A percentile compares a stretch with the other conserved stretches of the same genome.
Evolutionary conservation across 2,329 filamentous ascomycete species (phyloP).

Genomic region (Monilinia fructigena): DNA sequence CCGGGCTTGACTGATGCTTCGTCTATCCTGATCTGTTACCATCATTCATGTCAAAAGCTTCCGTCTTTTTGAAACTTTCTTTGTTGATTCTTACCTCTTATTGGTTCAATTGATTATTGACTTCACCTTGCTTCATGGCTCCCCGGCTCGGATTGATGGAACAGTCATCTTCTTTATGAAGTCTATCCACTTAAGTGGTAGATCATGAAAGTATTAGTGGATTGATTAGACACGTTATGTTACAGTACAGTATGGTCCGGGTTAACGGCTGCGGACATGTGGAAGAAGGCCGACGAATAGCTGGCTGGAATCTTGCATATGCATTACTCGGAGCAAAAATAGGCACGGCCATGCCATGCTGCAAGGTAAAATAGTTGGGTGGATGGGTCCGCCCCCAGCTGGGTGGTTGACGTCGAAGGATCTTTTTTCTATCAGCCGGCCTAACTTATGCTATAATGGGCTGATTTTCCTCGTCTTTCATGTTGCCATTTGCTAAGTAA

Average conservation of each 20-base stretch:
- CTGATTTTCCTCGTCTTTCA: too few species aligned
- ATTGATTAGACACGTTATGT: background rate
- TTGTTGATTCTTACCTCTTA: background rate
- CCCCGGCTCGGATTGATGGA: background rate
- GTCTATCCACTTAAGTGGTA: background rate
- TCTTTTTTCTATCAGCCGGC: too few species aligned
- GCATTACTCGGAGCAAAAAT: background rate
- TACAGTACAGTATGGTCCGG: background rate
- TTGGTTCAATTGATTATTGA: background rate
- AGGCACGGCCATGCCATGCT: too few species aligned
- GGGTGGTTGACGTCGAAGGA: background rate
- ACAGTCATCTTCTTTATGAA: background rate
- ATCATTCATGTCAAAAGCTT: background rate
- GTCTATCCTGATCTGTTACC: background rate
- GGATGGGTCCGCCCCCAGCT: background rate
- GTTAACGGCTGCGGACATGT: slow-evolving; percentile 9
- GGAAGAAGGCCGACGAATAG: background rate
- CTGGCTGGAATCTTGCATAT: background rate
- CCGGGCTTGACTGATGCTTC: background rate
- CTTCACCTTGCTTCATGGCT: background rate
- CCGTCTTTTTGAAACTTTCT: background rate
- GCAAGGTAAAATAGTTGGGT: background rate
- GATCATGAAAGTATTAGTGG: background rate
- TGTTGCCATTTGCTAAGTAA: too few species aligned
- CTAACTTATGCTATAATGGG: too few species aligned